Evolutionary conservation across 805 yeast genomes (phyloP).

Genomic region (Debaryomyces tyrocola): DNA sequence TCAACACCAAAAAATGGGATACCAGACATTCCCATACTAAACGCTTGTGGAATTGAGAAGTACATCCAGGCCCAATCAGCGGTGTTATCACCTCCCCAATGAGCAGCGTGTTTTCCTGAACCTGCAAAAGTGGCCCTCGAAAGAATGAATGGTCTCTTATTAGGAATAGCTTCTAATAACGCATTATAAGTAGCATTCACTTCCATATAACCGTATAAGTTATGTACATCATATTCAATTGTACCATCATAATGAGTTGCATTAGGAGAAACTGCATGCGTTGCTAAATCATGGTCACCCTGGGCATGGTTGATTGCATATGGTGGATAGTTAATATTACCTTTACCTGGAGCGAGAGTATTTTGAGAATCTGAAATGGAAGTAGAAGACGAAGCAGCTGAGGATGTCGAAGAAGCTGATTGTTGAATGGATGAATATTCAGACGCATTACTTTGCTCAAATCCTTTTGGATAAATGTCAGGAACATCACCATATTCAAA

Average conservation of each 20-base stretch:
- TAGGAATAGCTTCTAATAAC: conserved; percentile 13
- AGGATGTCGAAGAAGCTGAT: conserved; percentile 10
- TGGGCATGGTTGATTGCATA: conserved; percentile 29
- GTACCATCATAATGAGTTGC: conserved; percentile 29
- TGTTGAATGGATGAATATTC: conserved; percentile 12
- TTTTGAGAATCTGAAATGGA: conserved; percentile 13
- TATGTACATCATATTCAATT: conserved; percentile 26
- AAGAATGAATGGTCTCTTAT: conserved; percentile 24
- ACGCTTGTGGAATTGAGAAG: conserved; percentile 26
- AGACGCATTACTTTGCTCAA: conserved; percentile 14
- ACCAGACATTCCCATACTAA: conserved; percentile 21
- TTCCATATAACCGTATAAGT: conserved; percentile 22
- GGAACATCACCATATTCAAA: conserved; percentile 12
- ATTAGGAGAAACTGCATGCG: conserved; percentile 26
- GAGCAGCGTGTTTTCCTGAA: conserved; percentile 18
- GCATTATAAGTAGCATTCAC: conserved; percentile 20
- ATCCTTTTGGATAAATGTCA: conserved; percentile 15
- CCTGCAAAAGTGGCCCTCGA: conserved; percentile 23
- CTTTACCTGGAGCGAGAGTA: conserved; percentile 20
- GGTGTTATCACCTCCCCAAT: conserved; percentile 27
- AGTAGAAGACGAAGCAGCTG: conserved; percentile 6
- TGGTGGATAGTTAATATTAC: conserved; percentile 35
- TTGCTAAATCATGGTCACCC: conserved; percentile 19
- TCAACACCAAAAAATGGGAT: conserved; percentile 28
- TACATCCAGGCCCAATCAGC: conserved; percentile 19